Conservation (phyloP, 2,329 filamentous ascomycete genomes). For the Aspergillus chevalieri region DNA sequence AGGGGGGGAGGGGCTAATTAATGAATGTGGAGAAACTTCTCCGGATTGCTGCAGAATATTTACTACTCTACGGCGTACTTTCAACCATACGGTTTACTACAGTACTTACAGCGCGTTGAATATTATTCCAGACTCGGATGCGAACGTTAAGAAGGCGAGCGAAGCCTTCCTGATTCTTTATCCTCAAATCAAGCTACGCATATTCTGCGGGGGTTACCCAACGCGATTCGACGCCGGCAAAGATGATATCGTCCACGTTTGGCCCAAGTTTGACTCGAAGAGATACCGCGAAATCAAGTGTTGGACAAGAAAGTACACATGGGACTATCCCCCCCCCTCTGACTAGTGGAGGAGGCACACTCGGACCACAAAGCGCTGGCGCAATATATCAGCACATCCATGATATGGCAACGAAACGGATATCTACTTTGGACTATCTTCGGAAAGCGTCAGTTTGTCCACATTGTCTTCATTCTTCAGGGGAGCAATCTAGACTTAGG, state of each 20-base stretch:
- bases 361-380: constrained; percentile 46
- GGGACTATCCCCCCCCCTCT: constrained; percentile 25
- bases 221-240: not conserved
- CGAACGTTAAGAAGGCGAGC: not conserved
- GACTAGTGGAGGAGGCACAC: constrained; percentile 26
- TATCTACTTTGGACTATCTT: constrained; percentile 88
- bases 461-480: not conserved
- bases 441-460: constrained; percentile 70
- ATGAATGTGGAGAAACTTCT: not conserved
- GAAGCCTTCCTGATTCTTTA: not conserved
- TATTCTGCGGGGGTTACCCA: too few relatives aligned
- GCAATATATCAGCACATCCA: constrained; percentile 64
- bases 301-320: constrained; percentile 20
- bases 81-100: too few relatives aligned
- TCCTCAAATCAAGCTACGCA: not conserved
- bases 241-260: constrained; percentile 31
- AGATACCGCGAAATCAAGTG: constrained; percentile 28
- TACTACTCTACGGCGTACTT: too few relatives aligned
- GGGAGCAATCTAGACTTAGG: not conserved
- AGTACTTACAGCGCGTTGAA: not conserved
- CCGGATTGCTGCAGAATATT: not conserved
- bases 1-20: not conserved
- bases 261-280: constrained; percentile 27
- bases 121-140: not conserved
- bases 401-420: constrained; percentile 82